A percentile compares a stretch with the other conserved stretches of the same genome.
These are phyloP conservation scores for Agrostemma githago DNA, from an alignment of 148 eudicot species.

Conservation along the genomic window DNA sequence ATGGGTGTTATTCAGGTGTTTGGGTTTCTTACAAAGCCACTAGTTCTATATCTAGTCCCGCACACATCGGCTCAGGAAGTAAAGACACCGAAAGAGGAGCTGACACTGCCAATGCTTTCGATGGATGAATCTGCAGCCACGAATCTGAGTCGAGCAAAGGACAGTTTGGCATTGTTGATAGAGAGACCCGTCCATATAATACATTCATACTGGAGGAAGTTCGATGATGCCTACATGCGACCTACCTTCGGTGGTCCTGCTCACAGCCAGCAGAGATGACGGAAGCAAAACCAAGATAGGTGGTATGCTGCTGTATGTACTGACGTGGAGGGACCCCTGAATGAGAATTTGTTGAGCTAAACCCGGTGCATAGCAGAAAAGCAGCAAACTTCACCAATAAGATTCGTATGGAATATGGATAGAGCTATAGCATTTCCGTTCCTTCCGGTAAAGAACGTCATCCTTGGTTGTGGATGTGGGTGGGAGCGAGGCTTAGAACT, in stretches of 20 bases:
- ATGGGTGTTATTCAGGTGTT: constrained; percentile 49
- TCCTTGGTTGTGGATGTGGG: neutral
- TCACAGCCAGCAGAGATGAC: constrained; percentile 13
- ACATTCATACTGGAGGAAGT: constrained; percentile 87
- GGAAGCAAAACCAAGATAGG: neutral
- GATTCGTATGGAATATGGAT: neutral
- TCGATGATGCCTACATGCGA: constrained; percentile 82
- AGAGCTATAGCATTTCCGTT: neutral
- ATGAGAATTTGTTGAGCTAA: neutral
- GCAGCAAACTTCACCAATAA: neutral
- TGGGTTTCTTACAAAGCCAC: constrained; percentile 86
- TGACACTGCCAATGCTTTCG: constrained; percentile 70
- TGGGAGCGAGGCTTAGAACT: neutral
- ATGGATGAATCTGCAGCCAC: constrained; percentile 66
- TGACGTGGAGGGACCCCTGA: neutral
- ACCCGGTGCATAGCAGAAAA: no score
- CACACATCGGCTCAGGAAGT: constrained; percentile 38
- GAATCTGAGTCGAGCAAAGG: constrained; percentile 60
- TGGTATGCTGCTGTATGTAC: neutral
- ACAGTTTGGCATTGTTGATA: constrained; percentile 66
- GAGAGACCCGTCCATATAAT: constrained; percentile 86
- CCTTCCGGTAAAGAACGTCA: neutral
- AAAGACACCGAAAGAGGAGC: constrained; percentile 51
- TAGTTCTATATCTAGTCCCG: constrained; percentile 58
- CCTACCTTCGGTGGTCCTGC: constrained; percentile 73